Conservation (phyloP, 345 rosid genomes). For the Bretschneidera sinensis region DNA sequence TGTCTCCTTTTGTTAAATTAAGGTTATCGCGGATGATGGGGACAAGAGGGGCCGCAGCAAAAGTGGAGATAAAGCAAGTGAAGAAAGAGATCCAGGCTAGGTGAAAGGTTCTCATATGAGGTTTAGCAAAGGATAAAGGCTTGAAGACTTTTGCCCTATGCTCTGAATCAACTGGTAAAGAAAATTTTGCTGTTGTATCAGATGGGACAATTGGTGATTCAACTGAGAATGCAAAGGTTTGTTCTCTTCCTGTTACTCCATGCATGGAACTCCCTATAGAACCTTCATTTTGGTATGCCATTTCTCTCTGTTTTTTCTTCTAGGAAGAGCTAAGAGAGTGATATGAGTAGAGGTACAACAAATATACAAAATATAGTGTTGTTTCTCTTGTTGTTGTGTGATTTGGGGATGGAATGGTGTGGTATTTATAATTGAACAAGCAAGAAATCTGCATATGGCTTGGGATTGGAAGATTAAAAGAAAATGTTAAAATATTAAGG, state of each 20-base stretch:
- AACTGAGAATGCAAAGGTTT: slow-evolving; percentile 40
- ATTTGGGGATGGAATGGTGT: not conserved
- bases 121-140: slow-evolving; percentile 46
- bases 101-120: slow-evolving; percentile 69
- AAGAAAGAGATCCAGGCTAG: slow-evolving; percentile 68
- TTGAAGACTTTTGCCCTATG: slow-evolving; percentile 56
- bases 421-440: not conserved
- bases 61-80: slow-evolving; percentile 63
- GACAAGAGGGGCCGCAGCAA: slow-evolving; percentile 65
- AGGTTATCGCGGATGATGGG: slow-evolving; percentile 67
- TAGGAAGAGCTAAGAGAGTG: too few species aligned
- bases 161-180: slow-evolving; percentile 58
- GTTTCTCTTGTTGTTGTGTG: not conserved
- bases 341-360: too few species aligned
- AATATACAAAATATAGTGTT: too few species aligned
- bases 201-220: slow-evolving; percentile 35
- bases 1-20: slow-evolving; percentile 42
- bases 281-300: slow-evolving; percentile 29
- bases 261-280: slow-evolving; percentile 50
- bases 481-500: not conserved
- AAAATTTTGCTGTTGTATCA: slow-evolving; percentile 44
- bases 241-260: slow-evolving; percentile 45
- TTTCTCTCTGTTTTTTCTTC: slow-evolving; percentile 1
- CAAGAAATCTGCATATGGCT: not conserved
- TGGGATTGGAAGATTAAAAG: not conserved